A percentile compares a stretch with the other conserved stretches of the same genome.
phyloP scores from a whole-genome alignment of 2,329 filamentous ascomycete genomes.

The Macrophomina tecta region DNA sequence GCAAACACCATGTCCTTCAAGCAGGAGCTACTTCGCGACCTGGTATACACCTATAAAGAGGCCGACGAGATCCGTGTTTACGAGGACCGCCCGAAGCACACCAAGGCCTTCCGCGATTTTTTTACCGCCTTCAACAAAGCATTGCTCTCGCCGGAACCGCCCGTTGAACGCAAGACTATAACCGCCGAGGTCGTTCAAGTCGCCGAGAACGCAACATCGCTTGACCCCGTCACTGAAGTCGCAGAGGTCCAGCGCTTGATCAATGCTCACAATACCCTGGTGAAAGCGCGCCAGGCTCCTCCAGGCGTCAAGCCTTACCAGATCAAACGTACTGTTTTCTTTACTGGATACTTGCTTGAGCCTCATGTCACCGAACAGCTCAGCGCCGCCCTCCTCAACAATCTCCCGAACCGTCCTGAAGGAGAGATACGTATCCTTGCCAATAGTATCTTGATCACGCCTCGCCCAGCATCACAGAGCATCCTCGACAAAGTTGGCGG shows the following conservation, averaged over 20 bases:
- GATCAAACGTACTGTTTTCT: conserved; percentile 88
- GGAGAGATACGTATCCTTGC: conserved; percentile 80
- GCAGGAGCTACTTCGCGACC: conserved; percentile 77
- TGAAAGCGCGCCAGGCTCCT: conserved; percentile 55
- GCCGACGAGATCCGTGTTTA: conserved; percentile 81
- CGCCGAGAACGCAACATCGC: conserved; percentile 71
- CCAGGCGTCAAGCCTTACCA: conserved; percentile 60
- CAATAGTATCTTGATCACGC: conserved; percentile 89
- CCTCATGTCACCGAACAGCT: conserved; percentile 74
- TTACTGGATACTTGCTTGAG: conserved; percentile 87
- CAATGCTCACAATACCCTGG: conserved; percentile 77
- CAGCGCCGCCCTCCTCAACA: conserved; percentile 46
- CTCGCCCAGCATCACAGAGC: conserved; percentile 72
- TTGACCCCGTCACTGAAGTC: conserved; percentile 80
- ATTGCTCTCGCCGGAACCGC: conserved; percentile 50
- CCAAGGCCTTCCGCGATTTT: conserved; percentile 84
- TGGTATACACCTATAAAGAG: conserved; percentile 83
- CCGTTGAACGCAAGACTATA: conserved; percentile 68
- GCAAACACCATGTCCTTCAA: conserved; percentile 90
- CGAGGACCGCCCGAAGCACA: conserved; percentile 69
- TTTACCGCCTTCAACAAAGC: conserved; percentile 76
- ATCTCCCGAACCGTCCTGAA: conserved; percentile 68
- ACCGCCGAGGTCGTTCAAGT: conserved; percentile 85
- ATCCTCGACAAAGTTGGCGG: conserved; percentile 86
- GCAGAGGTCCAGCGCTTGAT: conserved; percentile 88